Conservation (phyloP, 2,329 filamentous ascomycete genomes). For the Mycogone perniciosa region DNA sequence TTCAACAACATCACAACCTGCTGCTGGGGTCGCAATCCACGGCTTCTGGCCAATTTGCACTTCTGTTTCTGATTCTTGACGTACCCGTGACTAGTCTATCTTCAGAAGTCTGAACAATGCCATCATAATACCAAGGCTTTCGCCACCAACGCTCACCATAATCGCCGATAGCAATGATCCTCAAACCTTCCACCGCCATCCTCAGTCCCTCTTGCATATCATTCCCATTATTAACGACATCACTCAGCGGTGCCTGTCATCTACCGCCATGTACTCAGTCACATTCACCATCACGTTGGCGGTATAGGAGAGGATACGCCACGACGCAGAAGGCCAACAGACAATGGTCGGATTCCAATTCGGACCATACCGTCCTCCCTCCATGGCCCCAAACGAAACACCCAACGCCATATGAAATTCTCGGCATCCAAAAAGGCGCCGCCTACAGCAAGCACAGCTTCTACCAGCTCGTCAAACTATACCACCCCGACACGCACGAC, state of each 20-base stretch:
- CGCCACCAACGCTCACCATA: not conserved
- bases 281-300: not conserved
- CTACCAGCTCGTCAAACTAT: constrained; percentile 89
- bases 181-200: constrained; percentile 2
- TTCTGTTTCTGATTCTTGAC: no score
- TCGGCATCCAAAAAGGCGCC: constrained; percentile 51
- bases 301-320: constrained; percentile 5
- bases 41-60: no score
- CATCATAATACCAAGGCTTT: no score
- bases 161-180: constrained; percentile 1
- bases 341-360: constrained; percentile 4
- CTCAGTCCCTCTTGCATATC: not conserved
- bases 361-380: constrained; percentile 13
- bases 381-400: constrained; percentile 42
- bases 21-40: no score
- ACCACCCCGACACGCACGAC: constrained; percentile 72
- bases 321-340: not conserved
- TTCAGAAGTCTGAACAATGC: no score
- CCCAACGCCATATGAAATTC: constrained; percentile 88
- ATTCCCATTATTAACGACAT: not conserved
- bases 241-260: not conserved
- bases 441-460: constrained; percentile 79
- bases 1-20: no score
- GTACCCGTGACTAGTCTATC: no score
- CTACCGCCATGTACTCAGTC: not conserved